Evolutionary conservation across 192 early-diverging fungal genomes (phyloP).

Genomic region (Mortierella hygrophila): DNA sequence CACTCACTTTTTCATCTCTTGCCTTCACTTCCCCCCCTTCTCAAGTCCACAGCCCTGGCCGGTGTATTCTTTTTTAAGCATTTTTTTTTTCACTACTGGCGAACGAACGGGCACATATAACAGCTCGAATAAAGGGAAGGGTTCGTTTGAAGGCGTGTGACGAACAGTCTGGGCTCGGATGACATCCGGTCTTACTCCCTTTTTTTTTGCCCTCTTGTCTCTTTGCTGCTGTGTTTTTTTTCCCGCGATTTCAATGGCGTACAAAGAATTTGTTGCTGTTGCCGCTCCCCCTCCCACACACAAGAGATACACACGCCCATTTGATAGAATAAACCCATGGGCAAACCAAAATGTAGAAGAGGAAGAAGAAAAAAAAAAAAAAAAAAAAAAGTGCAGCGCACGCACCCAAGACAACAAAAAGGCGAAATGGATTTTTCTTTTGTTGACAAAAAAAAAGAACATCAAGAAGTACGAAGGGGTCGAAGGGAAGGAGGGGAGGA

Average conservation of each 20-base stretch:
- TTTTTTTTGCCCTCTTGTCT: neutral
- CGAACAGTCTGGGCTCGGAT: neutral
- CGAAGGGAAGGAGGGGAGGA: neutral
- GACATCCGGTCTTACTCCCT: neutral
- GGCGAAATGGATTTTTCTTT: neutral
- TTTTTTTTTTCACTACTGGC: no score
- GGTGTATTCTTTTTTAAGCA: neutral
- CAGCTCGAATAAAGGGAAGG: neutral
- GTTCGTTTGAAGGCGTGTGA: neutral
- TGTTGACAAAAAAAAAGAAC: neutral
- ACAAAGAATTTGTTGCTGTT: neutral
- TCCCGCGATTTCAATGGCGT: neutral
- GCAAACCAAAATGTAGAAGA: neutral
- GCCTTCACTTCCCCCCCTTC: neutral
- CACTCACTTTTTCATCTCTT: neutral
- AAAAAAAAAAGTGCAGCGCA: neutral
- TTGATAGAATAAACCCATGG: neutral
- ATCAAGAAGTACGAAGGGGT: neutral
- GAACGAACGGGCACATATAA: neutral
- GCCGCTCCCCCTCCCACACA: neutral
- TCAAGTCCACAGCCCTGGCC: neutral
- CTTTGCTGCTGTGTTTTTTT: neutral
- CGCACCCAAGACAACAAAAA: neutral
- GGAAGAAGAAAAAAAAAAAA: neutral
- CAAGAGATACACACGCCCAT: neutral